Base-by-base conservation (phyloP, 768 basidiomycete species). In the Chalciporus sphaerocephalus region DNA sequence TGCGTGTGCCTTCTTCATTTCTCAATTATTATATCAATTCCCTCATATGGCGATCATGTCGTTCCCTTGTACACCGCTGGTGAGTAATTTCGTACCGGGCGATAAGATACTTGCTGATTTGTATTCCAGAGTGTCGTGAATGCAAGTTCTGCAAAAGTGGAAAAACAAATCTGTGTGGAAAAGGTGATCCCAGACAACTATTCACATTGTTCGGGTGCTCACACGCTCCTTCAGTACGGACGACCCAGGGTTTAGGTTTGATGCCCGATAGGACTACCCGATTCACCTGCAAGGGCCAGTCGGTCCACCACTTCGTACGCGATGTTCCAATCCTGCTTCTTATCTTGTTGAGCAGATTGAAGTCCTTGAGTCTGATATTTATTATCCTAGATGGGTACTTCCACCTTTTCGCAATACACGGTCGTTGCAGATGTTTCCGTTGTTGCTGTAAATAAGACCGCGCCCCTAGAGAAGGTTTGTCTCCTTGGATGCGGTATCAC, bases 381-480 rank as follows among this genome's bases (percentile, higher is more conserved):
- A n/a, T 35, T 30, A 35, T 23, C 13, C 27, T 46, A 96, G 93
- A 99, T 98, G 96, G 96, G 96, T 34, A 92, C 87, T 21, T 98
- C 95, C 24, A 95, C 96, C 2, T 99, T 99, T 74, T 96, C 95
- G n/a, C 94, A 98, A 65, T 99, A 98, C 74, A 96, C 96, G 7
- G 96, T 99, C 48, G 92, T 99, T 2, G 89, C 92, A 37, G 93
- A 99, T 54, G 93, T 93, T 36, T 98, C 94, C 16, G 89, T 99
- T 20, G 96, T 98, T 42, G 82, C 91, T 13, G 84, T 99, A 48
- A 83, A 85, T 70, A 75, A 80, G 49, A 72, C 78, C 49, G 96
- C 96, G 2, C 92, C 92, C 8, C 78, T 99, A 12, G 87, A 97
- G 22, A 96, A 92, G 61, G 92, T 94, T n/a, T 98, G 96, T 69